Evolutionary conservation across 2,329 filamentous ascomycete genomes (phyloP).

Genomic region (Cryphonectria naterciae): DNA sequence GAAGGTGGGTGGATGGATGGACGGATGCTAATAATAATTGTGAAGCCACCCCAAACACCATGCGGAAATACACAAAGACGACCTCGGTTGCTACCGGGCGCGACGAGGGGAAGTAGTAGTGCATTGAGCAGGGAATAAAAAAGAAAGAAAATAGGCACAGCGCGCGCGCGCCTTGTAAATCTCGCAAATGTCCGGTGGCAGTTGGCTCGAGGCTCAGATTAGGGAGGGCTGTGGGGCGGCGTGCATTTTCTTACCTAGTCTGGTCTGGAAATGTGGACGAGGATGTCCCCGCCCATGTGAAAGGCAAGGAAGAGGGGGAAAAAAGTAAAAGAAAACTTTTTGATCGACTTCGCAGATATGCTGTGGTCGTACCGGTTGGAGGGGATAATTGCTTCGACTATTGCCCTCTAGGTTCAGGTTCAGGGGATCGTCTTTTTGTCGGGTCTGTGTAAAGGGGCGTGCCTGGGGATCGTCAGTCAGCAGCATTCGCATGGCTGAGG

Average conservation of each 20-base stretch:
- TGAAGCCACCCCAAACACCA: conserved; percentile 8
- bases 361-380: neutral
- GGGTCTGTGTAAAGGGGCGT: neutral
- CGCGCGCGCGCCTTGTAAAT: conserved; percentile 9
- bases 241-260: conserved; percentile 24
- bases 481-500: conserved; percentile 11
- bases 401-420: neutral
- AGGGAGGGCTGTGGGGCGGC: conserved; percentile 16
- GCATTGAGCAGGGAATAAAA: neutral
- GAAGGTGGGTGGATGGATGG: conserved; percentile 16
- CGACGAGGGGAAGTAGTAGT: conserved; percentile 12
- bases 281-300: neutral
- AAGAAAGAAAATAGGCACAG: conserved; percentile 20
- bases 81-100: neutral
- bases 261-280: conserved; percentile 8
- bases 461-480: conserved; percentile 18
- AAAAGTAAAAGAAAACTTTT: neutral
- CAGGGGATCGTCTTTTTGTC: conserved; percentile 1
- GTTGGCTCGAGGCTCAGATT: conserved; percentile 5
- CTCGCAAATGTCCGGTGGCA: conserved; percentile 1
- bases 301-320: too few species aligned
- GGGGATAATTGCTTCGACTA: neutral
- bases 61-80: conserved; percentile 5
- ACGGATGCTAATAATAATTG: conserved; percentile 19
- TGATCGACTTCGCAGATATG: neutral